Conservation (phyloP, 1,284 basidiomycete species). For the Mycosarcoma maydis region DNA sequence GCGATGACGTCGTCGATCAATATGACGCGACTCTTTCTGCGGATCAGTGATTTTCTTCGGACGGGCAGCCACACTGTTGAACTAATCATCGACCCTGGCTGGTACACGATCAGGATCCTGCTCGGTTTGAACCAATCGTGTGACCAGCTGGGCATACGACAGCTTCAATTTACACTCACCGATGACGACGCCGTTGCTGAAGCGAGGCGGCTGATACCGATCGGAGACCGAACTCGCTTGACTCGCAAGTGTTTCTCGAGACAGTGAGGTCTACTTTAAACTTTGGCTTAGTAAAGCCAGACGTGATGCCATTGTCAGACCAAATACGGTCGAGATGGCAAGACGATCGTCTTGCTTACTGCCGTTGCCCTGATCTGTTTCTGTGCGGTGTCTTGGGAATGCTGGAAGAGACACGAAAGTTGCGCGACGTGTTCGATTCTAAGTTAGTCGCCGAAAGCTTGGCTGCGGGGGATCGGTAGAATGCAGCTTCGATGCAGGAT, state of each 20-base stretch:
- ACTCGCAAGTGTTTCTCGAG: too few relatives aligned
- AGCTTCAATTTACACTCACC: neutral
- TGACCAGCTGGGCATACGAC: neutral
- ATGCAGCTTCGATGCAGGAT: neutral
- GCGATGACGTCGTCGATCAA: neutral
- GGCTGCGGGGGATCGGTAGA: neutral
- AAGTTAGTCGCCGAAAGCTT: neutral
- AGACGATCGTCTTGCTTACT: too few relatives aligned
- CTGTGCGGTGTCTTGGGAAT: too few relatives aligned
- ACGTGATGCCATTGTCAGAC: too few relatives aligned
- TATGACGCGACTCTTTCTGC: neutral
- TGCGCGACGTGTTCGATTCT: too few relatives aligned
- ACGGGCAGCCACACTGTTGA: too few relatives aligned
- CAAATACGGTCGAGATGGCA: too few relatives aligned
- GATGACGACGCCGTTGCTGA: neutral
- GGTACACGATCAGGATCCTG: conserved; percentile 6
- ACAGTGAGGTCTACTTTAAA: neutral
- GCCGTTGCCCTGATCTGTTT: too few relatives aligned
- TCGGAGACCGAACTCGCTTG: neutral
- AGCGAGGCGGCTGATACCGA: neutral
- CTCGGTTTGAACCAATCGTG: neutral
- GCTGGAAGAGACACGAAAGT: too few relatives aligned
- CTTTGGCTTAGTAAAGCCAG: too few relatives aligned
- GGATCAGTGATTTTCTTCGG: neutral
- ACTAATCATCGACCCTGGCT: too few relatives aligned